Percentiles rank a stretch among this genome's conserved stretches.
Evolutionary conservation across 2,329 filamentous ascomycete genomes (phyloP).

Genomic region (Graphiopsis chlorocephala): DNA sequence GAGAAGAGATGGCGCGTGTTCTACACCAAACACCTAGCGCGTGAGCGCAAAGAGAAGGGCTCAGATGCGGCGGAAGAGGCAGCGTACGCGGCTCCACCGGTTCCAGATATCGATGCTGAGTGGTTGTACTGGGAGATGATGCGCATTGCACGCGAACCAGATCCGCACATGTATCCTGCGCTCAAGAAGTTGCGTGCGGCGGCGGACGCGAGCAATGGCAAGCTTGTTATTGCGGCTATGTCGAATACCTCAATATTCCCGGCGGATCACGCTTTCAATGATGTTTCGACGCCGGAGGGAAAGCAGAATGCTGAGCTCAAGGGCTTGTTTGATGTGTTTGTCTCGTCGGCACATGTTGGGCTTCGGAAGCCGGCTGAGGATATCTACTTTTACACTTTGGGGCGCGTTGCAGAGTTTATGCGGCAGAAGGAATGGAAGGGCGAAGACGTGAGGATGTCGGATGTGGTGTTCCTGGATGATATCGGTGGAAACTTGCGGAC

Average conservation of each 20-base stretch:
- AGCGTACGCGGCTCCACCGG: constrained; percentile 48
- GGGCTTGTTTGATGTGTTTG: constrained; percentile 77
- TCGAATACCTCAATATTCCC: constrained; percentile 91
- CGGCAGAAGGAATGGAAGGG: constrained; percentile 52
- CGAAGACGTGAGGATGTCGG: constrained; percentile 57
- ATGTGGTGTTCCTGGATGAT: constrained; percentile 87
- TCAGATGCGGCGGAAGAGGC: constrained; percentile 38
- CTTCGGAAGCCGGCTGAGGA: constrained; percentile 80
- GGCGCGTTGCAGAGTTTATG: constrained; percentile 63
- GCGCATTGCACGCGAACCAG: constrained; percentile 63
- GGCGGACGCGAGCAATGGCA: constrained; percentile 32
- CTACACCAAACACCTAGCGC: constrained; percentile 33
- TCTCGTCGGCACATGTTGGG: constrained; percentile 82
- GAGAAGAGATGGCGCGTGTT: constrained; percentile 66
- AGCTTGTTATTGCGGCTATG: constrained; percentile 74
- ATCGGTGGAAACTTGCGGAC: constrained; percentile 91
- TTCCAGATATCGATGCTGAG: constrained; percentile 73
- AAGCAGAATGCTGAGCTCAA: constrained; percentile 53
- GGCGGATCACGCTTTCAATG: constrained; percentile 64
- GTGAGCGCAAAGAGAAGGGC: constrained; percentile 37
- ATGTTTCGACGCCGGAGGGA: constrained; percentile 41
- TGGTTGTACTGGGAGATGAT: constrained; percentile 92
- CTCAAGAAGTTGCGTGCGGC: constrained; percentile 60
- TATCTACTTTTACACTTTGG: constrained; percentile 74
- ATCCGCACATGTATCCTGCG: constrained; percentile 87